phyloP scores from a whole-genome alignment of 2,329 filamentous ascomycete species.

The Xylariomycetidae sp. region DNA sequence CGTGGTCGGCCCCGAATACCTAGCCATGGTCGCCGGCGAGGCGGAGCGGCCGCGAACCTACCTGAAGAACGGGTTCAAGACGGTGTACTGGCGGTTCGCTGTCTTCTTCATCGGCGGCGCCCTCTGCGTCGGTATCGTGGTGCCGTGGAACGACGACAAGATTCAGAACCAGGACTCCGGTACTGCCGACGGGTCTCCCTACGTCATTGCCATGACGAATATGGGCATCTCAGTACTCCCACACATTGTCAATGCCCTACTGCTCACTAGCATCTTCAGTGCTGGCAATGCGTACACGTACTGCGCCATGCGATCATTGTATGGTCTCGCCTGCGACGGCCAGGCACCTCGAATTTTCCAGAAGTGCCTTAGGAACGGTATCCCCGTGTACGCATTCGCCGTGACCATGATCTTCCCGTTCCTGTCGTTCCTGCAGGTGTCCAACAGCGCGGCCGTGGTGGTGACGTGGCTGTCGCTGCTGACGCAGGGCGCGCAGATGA shows the following conservation, averaged over 20 bases:
- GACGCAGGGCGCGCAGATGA: slow-evolving; percentile 37
- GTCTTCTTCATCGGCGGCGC: slow-evolving; percentile 64
- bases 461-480: slow-evolving; percentile 35
- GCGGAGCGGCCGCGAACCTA: slow-evolving; percentile 52
- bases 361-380: slow-evolving; percentile 50
- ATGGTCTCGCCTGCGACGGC: slow-evolving; percentile 53
- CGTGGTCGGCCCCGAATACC: slow-evolving; percentile 58
- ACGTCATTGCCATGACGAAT: slow-evolving; percentile 54
- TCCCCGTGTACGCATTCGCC: slow-evolving; percentile 60
- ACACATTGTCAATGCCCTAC: slow-evolving; percentile 57
- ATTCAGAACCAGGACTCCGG: slow-evolving; percentile 42
- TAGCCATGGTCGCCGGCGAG: slow-evolving; percentile 47
- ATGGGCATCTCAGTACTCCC: slow-evolving; percentile 49
- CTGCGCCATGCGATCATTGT: slow-evolving; percentile 56
- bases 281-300: slow-evolving; percentile 60
- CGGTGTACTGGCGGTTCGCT: slow-evolving; percentile 61
- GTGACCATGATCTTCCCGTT: slow-evolving; percentile 57
- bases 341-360: slow-evolving; percentile 48
- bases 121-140: slow-evolving; percentile 57
- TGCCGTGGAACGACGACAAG: slow-evolving; percentile 58
- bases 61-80: slow-evolving; percentile 61
- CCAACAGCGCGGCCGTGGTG: slow-evolving; percentile 22
- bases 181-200: slow-evolving; percentile 50
- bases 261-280: slow-evolving; percentile 55
- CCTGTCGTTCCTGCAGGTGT: slow-evolving; percentile 47